These are phyloP conservation scores for Babesia bigemina DNA, from an alignment of 169 alveolate species.

Conservation along the genomic window DNA sequence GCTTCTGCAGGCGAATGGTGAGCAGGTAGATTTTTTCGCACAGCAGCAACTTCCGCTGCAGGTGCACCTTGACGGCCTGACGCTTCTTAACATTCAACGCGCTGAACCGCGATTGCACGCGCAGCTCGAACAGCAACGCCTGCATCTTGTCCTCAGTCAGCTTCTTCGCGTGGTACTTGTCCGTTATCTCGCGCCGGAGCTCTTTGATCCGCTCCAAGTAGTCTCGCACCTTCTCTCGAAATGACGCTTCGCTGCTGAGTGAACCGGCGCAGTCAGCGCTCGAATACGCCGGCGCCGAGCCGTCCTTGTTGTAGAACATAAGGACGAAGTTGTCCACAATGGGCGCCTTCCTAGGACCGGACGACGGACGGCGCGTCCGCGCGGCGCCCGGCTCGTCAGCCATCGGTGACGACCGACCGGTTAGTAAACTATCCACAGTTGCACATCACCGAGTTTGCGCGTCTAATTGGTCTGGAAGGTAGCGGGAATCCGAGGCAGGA, in stretches of 20 bases:
- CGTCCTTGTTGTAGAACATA: slow-evolving; percentile 31
- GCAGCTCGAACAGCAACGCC: slow-evolving; percentile 35
- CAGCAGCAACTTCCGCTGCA: slow-evolving; percentile 54
- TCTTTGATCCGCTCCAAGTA: slow-evolving; percentile 15
- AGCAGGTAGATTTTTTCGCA: slow-evolving; percentile 59
- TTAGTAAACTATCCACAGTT: too few relatives aligned
- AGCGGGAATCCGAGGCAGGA: too few relatives aligned
- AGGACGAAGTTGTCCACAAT: slow-evolving; percentile 62
- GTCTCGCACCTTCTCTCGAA: slow-evolving; percentile 19
- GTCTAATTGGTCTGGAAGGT: too few relatives aligned
- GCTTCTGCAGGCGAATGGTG: slow-evolving; percentile 40
- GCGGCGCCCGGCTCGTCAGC: slow-evolving; percentile 25
- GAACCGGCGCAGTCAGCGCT: not conserved
- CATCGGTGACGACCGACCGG: not conserved
- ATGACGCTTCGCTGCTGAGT: slow-evolving; percentile 25
- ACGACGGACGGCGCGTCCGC: not conserved
- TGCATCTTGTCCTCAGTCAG: slow-evolving; percentile 43
- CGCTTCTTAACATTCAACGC: slow-evolving; percentile 29
- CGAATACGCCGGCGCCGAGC: not conserved
- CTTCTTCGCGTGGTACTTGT: slow-evolving; percentile 66
- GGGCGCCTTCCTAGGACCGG: slow-evolving; percentile 29
- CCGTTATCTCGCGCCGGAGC: slow-evolving; percentile 38
- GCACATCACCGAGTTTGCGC: too few relatives aligned
- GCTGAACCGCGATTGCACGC: slow-evolving; percentile 35
- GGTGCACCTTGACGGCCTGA: slow-evolving; percentile 47